Evolutionary conservation across 1,139 yeast species (phyloP).

Genomic region (Blastobotrys illinoisensis): DNA sequence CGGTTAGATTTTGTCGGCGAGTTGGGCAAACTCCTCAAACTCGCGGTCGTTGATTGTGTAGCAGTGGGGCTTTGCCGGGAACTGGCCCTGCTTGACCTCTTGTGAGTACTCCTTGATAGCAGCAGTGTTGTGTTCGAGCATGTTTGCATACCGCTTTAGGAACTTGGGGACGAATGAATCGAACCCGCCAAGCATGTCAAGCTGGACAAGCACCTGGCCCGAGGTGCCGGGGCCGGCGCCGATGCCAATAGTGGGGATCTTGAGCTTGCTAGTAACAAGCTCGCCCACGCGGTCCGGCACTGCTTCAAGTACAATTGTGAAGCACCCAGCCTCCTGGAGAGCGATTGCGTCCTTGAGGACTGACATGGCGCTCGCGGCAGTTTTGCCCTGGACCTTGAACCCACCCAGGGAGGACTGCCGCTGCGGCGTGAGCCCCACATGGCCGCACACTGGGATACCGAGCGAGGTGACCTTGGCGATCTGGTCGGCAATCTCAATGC

Average conservation of each 20-base stretch:
- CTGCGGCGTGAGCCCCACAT: conserved; percentile 90
- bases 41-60: conserved; percentile 67
- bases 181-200: conserved; percentile 71
- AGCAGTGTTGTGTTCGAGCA: conserved; percentile 44
- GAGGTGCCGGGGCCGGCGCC: conserved; percentile 86
- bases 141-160: conserved; percentile 61
- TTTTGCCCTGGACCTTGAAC: conserved; percentile 76
- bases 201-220: conserved; percentile 87
- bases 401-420: conserved; percentile 77
- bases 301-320: conserved; percentile 74
- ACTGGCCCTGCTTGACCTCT: conserved; percentile 51
- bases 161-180: conserved; percentile 63
- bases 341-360: conserved; percentile 63
- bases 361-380: conserved; percentile 49
- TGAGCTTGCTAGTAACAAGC: conserved; percentile 52
- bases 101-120: conserved; percentile 50
- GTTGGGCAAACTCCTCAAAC: conserved; percentile 42
- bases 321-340: conserved; percentile 73
- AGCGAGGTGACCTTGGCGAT: conserved; percentile 49
- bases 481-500: conserved; percentile 47
- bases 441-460: conserved; percentile 91
- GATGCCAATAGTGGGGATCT: conserved; percentile 86
- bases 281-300: conserved; percentile 73
- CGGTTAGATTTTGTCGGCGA: conserved; percentile 18
- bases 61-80: conserved; percentile 67